These are phyloP conservation scores for Teunomyces atbi DNA, from an alignment of 805 yeast species.

Conservation along the genomic window DNA sequence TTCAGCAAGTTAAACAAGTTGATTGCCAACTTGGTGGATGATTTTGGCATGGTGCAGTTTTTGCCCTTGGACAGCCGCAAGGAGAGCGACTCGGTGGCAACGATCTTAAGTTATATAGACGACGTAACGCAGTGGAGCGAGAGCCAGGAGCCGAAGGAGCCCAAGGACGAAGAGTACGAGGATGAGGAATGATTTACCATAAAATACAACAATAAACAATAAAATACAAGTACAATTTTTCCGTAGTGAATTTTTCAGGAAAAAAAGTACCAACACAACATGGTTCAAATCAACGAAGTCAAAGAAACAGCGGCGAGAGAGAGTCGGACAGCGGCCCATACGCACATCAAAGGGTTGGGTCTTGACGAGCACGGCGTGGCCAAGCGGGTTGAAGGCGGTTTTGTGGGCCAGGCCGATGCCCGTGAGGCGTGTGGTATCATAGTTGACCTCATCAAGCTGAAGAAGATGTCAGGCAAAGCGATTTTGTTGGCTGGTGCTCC, in stretches of 20 bases:
- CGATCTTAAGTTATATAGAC: constrained; percentile 87
- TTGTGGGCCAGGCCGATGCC: constrained; percentile 73
- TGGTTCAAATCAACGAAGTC: constrained; percentile 80
- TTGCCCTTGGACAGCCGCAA: constrained; percentile 74
- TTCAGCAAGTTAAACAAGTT: constrained; percentile 72
- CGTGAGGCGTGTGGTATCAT: constrained; percentile 93
- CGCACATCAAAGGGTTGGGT: constrained; percentile 94
- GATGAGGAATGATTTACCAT: constrained; percentile 6
- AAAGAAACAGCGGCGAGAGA: constrained; percentile 55
- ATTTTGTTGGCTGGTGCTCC: constrained; percentile 95
- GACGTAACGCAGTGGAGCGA: constrained; percentile 99
- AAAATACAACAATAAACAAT: not conserved
- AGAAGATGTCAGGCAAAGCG: constrained; percentile 95
- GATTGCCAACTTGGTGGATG: constrained; percentile 90
- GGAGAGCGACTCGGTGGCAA: constrained; percentile 71
- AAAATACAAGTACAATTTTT: not conserved
- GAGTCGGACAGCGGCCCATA: constrained; percentile 88
- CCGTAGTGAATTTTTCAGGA: not conserved
- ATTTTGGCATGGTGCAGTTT: constrained; percentile 98
- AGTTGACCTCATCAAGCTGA: constrained; percentile 88
- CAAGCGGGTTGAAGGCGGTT: constrained; percentile 82
- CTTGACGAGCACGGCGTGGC: constrained; percentile 88
- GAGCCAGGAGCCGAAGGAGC: constrained; percentile 94
- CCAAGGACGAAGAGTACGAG: constrained; percentile 39
- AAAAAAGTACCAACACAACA: constrained; percentile 17